phyloP scores from a whole-genome alignment of 495 filamentous ascomycete species.

The Opeltia flavorubescens region DNA sequence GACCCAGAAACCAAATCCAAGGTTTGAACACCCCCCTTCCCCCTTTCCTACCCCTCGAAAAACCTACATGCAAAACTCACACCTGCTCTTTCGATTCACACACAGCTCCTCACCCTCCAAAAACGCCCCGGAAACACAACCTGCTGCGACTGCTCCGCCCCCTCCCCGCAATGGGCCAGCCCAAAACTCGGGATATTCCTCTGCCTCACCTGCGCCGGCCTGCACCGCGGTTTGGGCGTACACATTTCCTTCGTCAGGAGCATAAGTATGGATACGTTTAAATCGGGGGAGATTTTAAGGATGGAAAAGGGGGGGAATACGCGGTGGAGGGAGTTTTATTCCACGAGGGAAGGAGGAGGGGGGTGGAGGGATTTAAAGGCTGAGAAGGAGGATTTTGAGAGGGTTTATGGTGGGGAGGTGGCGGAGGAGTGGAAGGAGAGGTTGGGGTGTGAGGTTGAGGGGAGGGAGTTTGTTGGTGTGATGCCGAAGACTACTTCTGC shows the following conservation, averaged over 20 bases:
- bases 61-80: constrained; percentile 9
- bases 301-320: constrained; percentile 82
- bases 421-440: constrained; percentile 96
- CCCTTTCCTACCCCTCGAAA: constrained; percentile 9
- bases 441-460: constrained; percentile 71
- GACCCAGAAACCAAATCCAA: constrained; percentile 90
- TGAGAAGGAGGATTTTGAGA: constrained; percentile 59
- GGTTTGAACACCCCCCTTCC: constrained; percentile 31
- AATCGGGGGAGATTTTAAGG: constrained; percentile 66
- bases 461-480: constrained; percentile 48
- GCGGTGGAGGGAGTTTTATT: constrained; percentile 73
- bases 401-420: constrained; percentile 70
- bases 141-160: constrained; percentile 89
- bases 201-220: constrained; percentile 89
- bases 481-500: constrained; percentile 22
- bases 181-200: constrained; percentile 83
- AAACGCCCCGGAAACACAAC: constrained; percentile 70
- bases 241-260: constrained; percentile 96
- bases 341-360: constrained; percentile 34
- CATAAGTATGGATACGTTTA: constrained; percentile 97
- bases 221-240: constrained; percentile 86
- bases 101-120: constrained; percentile 73
- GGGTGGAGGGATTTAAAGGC: constrained; percentile 40
- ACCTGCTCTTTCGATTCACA: constrained; percentile 2
- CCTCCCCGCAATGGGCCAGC: constrained; percentile 87